Evolutionary conservation across 2,329 filamentous ascomycete species (phyloP).

Genomic region (Plectosphaerella cucumerina): DNA sequence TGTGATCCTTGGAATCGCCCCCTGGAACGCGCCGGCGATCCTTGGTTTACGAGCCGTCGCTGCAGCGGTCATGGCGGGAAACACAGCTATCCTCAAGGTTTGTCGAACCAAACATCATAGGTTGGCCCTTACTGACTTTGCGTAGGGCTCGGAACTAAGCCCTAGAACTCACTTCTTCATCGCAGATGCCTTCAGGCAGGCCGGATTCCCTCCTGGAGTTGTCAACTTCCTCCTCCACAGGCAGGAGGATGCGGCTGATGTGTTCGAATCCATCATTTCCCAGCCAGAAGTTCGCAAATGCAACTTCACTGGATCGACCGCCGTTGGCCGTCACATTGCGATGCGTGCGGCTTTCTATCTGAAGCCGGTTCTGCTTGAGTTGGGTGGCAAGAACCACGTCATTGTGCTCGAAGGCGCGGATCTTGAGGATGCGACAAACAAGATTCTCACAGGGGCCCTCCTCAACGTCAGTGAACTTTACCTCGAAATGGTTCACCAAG

Average conservation of each 20-base stretch:
- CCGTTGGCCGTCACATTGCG: constrained; percentile 31
- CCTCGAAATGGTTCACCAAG: not conserved
- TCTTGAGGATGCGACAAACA: constrained; percentile 14
- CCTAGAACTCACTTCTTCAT: constrained; percentile 23
- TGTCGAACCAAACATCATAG: no score
- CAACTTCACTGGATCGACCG: constrained; percentile 34
- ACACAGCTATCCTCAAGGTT: constrained; percentile 19
- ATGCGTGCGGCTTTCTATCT: constrained; percentile 32
- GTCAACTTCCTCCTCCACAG: constrained; percentile 28
- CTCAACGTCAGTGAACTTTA: constrained; percentile 16
- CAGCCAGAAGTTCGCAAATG: constrained; percentile 27
- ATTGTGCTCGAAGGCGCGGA: constrained; percentile 36
- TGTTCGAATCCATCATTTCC: constrained; percentile 27
- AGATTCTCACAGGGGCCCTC: constrained; percentile 21
- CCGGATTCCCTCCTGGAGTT: constrained; percentile 32
- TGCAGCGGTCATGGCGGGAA: constrained; percentile 16
- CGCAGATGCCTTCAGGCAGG: constrained; percentile 27
- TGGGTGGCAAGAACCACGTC: constrained; percentile 40
- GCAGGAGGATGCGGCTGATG: constrained; percentile 22
- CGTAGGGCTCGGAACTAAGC: constrained; percentile 22
- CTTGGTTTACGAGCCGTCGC: constrained; percentile 17
- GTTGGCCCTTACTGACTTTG: not conserved
- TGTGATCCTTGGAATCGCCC: constrained; percentile 21
- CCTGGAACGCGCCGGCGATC: constrained; percentile 20
- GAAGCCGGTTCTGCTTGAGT: constrained; percentile 42